phyloP scores from a whole-genome alignment of 768 basidiomycete genomes.

The Amanita muscaria region DNA sequence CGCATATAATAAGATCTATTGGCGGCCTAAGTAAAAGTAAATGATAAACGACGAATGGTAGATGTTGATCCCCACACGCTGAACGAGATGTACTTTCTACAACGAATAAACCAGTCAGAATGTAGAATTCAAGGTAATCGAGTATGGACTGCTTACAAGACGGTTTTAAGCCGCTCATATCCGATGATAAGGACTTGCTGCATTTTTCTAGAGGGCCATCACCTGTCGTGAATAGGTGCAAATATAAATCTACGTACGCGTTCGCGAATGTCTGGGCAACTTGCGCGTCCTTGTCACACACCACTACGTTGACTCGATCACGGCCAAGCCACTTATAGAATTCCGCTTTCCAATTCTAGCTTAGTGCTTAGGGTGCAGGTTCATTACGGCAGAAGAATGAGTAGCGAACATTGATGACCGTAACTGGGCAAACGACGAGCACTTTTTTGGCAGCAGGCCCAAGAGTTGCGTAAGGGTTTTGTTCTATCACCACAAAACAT shows the following conservation, averaged over 20 bases:
- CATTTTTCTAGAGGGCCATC: conserved; percentile 38
- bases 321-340: conserved; percentile 85
- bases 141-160: conserved; percentile 48
- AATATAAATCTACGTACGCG: conserved; percentile 36
- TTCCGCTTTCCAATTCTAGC: conserved; percentile 90
- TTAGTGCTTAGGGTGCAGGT: conserved; percentile 2
- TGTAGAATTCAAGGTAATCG: neutral
- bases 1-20: conserved; percentile 89
- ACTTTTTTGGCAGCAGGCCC: conserved; percentile 64
- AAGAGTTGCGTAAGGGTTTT: conserved; percentile 65
- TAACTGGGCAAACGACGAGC: conserved; percentile 90
- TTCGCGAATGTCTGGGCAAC: conserved; percentile 57
- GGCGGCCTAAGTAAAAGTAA: conserved; percentile 50
- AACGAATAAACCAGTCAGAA: neutral
- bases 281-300: conserved; percentile 37
- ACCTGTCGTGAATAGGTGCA: neutral
- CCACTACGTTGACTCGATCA: conserved; percentile 38
- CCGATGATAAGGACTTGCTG: conserved; percentile 91
- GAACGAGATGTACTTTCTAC: conserved; percentile 38
- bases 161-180: conserved; percentile 81
- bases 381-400: neutral
- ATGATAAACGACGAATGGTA: neutral
- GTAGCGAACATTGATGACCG: conserved; percentile 62
- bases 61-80: conserved; percentile 44
- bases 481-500: conserved; percentile 39